Evolutionary conservation across 805 yeast species (phyloP), one percentile per base, ranked within the genome.

Genomic region (Zygoascus ofunaensis): DNA sequence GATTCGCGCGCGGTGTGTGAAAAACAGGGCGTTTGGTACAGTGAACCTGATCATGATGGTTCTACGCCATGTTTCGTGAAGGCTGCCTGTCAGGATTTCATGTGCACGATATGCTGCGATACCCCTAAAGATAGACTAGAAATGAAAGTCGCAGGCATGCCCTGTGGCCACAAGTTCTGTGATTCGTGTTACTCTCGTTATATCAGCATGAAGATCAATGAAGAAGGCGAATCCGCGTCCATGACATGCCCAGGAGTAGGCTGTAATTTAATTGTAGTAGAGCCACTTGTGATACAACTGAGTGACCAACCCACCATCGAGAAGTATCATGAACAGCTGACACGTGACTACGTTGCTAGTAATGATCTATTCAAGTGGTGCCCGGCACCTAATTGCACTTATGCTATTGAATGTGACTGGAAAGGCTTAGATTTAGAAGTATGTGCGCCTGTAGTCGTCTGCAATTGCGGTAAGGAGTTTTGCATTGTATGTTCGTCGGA

Each of bases 321-420:
- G 44, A 63, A 49, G 53, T 62, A 54, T 48, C 39, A 30, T 26
- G 37, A 45, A 4, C 49, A 54, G 18, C 53, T 54, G 18, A 43
- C 49, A 5, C 73, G 67, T 46, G 60, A 68, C 22, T 80, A 71
- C 55, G 73, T 81, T n/a, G 73, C 73, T 14, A 68, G 72, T 39
- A 71, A 74, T 46, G 60, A 66, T 37, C 70, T 42, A 56, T 69
- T 71, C 54, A 75, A 73, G 51, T 80, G 87, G 82, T 89, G 97
- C 61, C 95, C 96, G 0, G 80, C 83, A 1, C 80, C 89, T 0
- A 94, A 83, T 57, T 84, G 96, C 59, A 68, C 71, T 36, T 64
- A 72, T 37, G 70, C 85, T 20, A 71, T 86, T 28, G 72, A 71
- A 48, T 57, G 71, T 32, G 50, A 53, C 12, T 64, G 53, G 43